Conservation (phyloP, 2,329 filamentous ascomycete species). For the Davidsoniella eucalypti region DNA sequence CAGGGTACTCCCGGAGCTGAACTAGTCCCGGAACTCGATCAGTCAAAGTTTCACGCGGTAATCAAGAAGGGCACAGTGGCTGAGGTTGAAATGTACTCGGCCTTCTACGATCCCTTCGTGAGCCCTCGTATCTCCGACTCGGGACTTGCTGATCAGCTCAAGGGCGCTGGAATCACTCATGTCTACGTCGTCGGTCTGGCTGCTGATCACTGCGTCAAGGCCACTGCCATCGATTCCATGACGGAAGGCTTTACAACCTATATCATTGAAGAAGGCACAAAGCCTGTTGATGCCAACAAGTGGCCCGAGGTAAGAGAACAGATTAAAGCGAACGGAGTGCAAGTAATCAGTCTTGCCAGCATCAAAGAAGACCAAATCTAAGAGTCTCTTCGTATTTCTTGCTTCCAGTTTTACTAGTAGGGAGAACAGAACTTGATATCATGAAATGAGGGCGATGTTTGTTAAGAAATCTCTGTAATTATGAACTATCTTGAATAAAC, state of each 20-base stretch:
- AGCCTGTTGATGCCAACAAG: constrained; percentile 44
- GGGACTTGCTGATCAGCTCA: constrained; percentile 44
- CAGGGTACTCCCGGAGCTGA: constrained; percentile 55
- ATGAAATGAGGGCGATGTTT: too few relatives aligned
- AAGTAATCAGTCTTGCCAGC: constrained; percentile 40
- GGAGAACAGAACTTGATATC: too few relatives aligned
- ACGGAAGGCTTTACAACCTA: constrained; percentile 61
- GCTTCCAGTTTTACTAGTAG: too few relatives aligned
- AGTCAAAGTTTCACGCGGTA: constrained; percentile 40
- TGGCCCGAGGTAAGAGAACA: constrained; percentile 41
- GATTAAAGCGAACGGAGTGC: constrained; percentile 42
- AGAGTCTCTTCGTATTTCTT: too few relatives aligned
- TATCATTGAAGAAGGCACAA: constrained; percentile 64
- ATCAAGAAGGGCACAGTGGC: constrained; percentile 64
- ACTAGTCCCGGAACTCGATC: constrained; percentile 56
- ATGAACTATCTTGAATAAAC: too few relatives aligned
- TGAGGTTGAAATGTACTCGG: constrained; percentile 83
- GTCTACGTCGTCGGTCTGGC: constrained; percentile 80
- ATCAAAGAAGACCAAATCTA: constrained; percentile 24
- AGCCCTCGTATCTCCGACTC: constrained; percentile 43
- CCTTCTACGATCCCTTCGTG: constrained; percentile 67
- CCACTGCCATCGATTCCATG: constrained; percentile 61
- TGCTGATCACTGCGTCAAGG: constrained; percentile 75
- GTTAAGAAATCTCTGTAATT: too few relatives aligned
- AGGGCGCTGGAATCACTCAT: constrained; percentile 40